These are phyloP conservation scores for Nicotiana sylvestris DNA, from an alignment of 257 asterid species.

Conservation along the genomic window DNA sequence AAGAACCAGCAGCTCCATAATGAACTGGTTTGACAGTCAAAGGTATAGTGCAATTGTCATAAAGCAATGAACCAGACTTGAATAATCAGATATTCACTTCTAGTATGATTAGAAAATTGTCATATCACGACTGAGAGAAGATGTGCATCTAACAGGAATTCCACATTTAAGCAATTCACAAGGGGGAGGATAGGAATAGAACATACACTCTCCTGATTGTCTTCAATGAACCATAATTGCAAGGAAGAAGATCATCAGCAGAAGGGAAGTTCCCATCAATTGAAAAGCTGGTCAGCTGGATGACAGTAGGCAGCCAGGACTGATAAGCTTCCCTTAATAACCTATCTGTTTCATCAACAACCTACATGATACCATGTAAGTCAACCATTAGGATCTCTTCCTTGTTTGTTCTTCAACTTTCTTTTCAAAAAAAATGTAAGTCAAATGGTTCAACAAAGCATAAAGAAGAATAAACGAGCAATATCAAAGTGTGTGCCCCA, in stretches of 20 bases:
- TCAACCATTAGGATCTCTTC: not conserved
- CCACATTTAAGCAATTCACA: not conserved
- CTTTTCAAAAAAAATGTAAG: not conserved
- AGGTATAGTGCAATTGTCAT: not conserved
- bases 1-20: not conserved
- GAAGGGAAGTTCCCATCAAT: conserved; percentile 26
- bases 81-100: not conserved
- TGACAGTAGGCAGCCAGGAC: conserved; percentile 88
- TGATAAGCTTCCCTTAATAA: conserved; percentile 89
- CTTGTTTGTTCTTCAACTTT: not conserved
- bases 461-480: not conserved
- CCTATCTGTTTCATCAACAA: conserved; percentile 91
- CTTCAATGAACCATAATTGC: conserved; percentile 52
- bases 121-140: not conserved
- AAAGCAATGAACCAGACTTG: not conserved
- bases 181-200: not conserved
- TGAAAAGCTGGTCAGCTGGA: conserved; percentile 41
- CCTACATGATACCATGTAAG: conserved; percentile 37
- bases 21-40: not conserved
- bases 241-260: conserved; percentile 20
- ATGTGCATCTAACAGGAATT: not conserved
- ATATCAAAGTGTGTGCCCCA: not conserved
- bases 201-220: conserved; percentile 78
- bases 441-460: not conserved
- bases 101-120: conserved; percentile 1